phyloP scores from a whole-genome alignment of 2,329 filamentous ascomycete species.

The Cladobotryum mycophilum region DNA sequence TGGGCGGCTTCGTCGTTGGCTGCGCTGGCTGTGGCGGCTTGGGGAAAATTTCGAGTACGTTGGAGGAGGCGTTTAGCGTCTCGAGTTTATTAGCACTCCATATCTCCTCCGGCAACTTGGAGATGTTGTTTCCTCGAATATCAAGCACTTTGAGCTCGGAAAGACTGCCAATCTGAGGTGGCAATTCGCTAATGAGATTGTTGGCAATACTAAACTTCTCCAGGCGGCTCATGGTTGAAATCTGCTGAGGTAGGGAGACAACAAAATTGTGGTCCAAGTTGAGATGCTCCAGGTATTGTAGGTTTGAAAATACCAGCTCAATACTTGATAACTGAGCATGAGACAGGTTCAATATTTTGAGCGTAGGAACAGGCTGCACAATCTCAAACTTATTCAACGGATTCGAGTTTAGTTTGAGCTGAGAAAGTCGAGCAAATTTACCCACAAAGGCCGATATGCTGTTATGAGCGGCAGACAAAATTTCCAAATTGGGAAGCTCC shows the following conservation, averaged over 20 bases:
- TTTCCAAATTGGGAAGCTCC: constrained; percentile 77
- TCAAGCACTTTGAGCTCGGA: constrained; percentile 80
- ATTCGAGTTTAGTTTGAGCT: constrained; percentile 87
- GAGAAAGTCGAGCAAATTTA: constrained; percentile 76
- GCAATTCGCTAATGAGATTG: constrained; percentile 79
- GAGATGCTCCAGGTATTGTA: constrained; percentile 80
- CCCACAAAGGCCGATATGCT: constrained; percentile 84
- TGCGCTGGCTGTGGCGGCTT: constrained; percentile 48
- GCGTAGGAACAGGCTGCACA: constrained; percentile 64
- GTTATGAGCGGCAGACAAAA: constrained; percentile 87
- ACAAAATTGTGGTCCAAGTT: constrained; percentile 95
- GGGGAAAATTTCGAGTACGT: constrained; percentile 84
- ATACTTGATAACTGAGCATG: constrained; percentile 87
- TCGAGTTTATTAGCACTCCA: constrained; percentile 92
- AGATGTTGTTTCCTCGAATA: constrained; percentile 88
- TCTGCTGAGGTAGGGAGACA: constrained; percentile 76
- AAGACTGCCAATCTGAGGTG: constrained; percentile 81
- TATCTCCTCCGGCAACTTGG: constrained; percentile 82
- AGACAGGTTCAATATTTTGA: constrained; percentile 83
- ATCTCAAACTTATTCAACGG: constrained; percentile 93
- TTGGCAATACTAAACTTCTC: constrained; percentile 93
- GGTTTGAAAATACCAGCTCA: constrained; percentile 80
- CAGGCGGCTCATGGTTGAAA: constrained; percentile 74
- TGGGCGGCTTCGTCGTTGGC: constrained; percentile 56
- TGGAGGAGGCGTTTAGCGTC: constrained; percentile 90